Evolutionary conservation across 2,329 filamentous ascomycete genomes (phyloP).

Genomic region (Ascochyta pisi): DNA sequence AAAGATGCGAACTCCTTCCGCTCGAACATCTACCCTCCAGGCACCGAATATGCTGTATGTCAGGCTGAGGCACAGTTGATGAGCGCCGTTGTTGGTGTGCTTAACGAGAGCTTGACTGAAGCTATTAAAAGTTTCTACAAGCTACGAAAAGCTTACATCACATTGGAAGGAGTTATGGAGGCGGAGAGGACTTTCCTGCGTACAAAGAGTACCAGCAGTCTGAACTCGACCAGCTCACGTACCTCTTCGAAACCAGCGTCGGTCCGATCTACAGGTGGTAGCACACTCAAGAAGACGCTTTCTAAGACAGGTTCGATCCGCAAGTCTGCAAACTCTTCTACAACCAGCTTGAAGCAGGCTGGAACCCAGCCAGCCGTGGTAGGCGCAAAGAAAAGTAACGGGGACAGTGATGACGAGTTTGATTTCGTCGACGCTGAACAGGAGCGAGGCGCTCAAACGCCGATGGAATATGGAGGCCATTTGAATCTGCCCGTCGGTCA

Average conservation of each 20-base stretch:
- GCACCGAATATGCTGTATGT: slow-evolving; percentile 85
- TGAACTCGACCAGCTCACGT: slow-evolving; percentile 31
- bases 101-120: slow-evolving; percentile 93
- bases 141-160: slow-evolving; percentile 84
- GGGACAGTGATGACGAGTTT: slow-evolving; percentile 44
- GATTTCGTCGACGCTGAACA: slow-evolving; percentile 67
- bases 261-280: slow-evolving; percentile 22
- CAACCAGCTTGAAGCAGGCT: slow-evolving; percentile 26
- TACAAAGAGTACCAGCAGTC: slow-evolving; percentile 44
- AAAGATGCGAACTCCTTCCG: slow-evolving; percentile 64
- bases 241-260: slow-evolving; percentile 34
- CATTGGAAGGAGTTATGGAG: slow-evolving; percentile 79
- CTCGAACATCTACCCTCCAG: slow-evolving; percentile 76
- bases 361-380: neutral
- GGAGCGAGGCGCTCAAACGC: slow-evolving; percentile 54
- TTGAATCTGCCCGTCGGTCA: slow-evolving; percentile 38
- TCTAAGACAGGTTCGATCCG: slow-evolving; percentile 21
- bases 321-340: slow-evolving; percentile 23
- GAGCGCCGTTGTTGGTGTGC: slow-evolving; percentile 83
- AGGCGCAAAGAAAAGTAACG: slow-evolving; percentile 16
- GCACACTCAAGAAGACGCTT: slow-evolving; percentile 17
- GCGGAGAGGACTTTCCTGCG: slow-evolving; percentile 69
- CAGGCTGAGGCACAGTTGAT: slow-evolving; percentile 88
- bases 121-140: slow-evolving; percentile 92
- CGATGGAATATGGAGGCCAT: slow-evolving; percentile 57